phyloP scores from a whole-genome alignment of 2,329 filamentous ascomycete species.

The Gremmenia infestans region DNA sequence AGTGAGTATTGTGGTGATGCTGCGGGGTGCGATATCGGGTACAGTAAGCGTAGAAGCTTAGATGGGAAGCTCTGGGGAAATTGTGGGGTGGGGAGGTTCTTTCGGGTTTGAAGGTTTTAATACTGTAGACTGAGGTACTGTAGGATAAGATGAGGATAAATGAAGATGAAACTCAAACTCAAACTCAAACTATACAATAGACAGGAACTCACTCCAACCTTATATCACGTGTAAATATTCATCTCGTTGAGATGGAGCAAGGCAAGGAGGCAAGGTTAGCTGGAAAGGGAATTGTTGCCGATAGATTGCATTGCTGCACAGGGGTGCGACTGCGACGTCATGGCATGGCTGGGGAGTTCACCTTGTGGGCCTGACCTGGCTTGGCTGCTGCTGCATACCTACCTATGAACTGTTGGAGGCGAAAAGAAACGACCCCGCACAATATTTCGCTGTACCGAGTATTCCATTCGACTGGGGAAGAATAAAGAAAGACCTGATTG shows the following conservation, averaged over 20 bases:
- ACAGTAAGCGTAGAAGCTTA: not conserved
- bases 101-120: not conserved
- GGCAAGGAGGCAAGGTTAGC: too few species aligned
- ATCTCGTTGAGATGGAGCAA: too few species aligned
- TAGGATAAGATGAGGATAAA: not conserved
- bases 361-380: not conserved
- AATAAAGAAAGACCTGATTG: not conserved
- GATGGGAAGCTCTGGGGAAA: not conserved
- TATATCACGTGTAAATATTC: too few species aligned
- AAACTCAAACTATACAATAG: not conserved
- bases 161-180: not conserved
- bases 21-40: not conserved
- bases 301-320: too few species aligned
- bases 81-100: too few species aligned
- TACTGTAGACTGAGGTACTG: not conserved
- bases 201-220: not conserved
- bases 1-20: not conserved
- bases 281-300: too few species aligned
- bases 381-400: not conserved
- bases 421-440: slow-evolving; percentile 16
- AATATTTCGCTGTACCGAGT: slow-evolving; percentile 14
- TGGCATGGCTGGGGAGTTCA: not conserved
- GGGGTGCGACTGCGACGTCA: not conserved
- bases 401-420: not conserved
- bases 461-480: not conserved